Evolutionary conservation across 345 rosid genomes (phyloP), one percentile per base, ranked within the genome.

Genomic region (Moricandia moricandioides): DNA sequence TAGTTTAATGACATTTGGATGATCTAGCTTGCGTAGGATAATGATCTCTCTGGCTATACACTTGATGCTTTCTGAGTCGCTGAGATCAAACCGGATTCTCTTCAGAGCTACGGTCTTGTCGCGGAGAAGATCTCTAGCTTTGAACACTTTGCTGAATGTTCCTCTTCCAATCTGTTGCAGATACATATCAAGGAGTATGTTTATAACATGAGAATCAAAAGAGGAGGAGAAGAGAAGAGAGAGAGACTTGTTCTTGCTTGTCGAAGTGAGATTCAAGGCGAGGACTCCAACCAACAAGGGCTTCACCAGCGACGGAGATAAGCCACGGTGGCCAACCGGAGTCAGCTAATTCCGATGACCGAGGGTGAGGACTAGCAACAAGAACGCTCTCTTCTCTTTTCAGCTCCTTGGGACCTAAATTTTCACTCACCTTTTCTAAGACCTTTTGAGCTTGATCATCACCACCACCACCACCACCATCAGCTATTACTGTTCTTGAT

Each of bases 251-350:
- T 67, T 91, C 88, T 70, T 88, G 80, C 87, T 86, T 94, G 85
- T 91, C 88, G 69, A 91, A 91, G 29, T 88, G 79, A 64, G 78
- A 83, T 11, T 96, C 91, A 35, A 80, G 84, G 29, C 86, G 78
- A 0, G 98, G 98, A 26, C 83, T 63, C 98, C 95, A 94, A 77
- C 96, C 98, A 33, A 75, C 82, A 83, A 94, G 85, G 13, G 95
- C 88, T 81, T 91, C 98, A 37, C 88, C 87, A 21, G 96, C 95
- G n/a, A 75, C 86, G 0, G 88, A 79, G 51, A 84, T 85, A 75
- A 94, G 95, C 98, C 98, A 94, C 58, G 83, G 49, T 18, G 98
- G 98, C 98, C 98, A 94, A n/a, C 98, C 98, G 3, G 74, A 73
- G 51, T 64, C 54, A 30, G 78, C 74, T 67, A 78, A 35, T 35